These are phyloP conservation scores for Hydrangea macrophylla DNA, from an alignment of 148 eudicot genomes.

Conservation along the genomic window DNA sequence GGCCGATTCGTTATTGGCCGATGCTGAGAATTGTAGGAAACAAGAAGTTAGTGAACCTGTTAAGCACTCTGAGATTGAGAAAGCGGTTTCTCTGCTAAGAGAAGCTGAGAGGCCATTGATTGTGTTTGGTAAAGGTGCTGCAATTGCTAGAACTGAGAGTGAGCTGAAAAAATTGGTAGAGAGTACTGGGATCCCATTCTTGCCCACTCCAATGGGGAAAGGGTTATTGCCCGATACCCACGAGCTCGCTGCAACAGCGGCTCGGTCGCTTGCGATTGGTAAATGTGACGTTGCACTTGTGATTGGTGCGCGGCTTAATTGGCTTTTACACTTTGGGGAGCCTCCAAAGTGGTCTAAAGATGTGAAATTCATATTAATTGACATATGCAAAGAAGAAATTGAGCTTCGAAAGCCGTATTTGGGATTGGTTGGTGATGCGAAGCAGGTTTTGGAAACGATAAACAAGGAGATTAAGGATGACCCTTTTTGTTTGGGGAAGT, in stretches of 20 bases:
- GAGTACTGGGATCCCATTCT: constrained; percentile 78
- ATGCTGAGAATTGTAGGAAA: constrained; percentile 20
- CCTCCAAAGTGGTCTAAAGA: constrained; percentile 86
- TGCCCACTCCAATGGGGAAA: constrained; percentile 98
- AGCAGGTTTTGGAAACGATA: constrained; percentile 50
- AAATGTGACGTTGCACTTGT: constrained; percentile 88
- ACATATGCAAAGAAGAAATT: constrained; percentile 71
- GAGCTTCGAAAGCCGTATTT: constrained; percentile 64
- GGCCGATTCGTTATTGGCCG: constrained; percentile 48
- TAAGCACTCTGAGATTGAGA: constrained; percentile 27
- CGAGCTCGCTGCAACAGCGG: constrained; percentile 84
- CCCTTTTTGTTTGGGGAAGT: constrained; percentile 78
- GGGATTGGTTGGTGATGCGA: constrained; percentile 89
- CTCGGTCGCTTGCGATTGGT: constrained; percentile 86
- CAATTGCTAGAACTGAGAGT: constrained; percentile 57
- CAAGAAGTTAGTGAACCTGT: neutral
- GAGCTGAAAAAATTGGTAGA: constrained; percentile 57
- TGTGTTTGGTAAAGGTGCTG: constrained; percentile 92
- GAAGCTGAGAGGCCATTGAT: constrained; percentile 72
- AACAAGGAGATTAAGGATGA: constrained; percentile 80
- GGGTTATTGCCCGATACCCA: constrained; percentile 84
- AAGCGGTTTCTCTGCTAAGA: constrained; percentile 56
- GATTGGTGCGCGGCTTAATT: constrained; percentile 86
- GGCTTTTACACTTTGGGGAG: constrained; percentile 97
- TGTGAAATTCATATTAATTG: constrained; percentile 84